phyloP scores from a whole-genome alignment of 1,284 basidiomycete species.

The Ganoderma meredithae region DNA sequence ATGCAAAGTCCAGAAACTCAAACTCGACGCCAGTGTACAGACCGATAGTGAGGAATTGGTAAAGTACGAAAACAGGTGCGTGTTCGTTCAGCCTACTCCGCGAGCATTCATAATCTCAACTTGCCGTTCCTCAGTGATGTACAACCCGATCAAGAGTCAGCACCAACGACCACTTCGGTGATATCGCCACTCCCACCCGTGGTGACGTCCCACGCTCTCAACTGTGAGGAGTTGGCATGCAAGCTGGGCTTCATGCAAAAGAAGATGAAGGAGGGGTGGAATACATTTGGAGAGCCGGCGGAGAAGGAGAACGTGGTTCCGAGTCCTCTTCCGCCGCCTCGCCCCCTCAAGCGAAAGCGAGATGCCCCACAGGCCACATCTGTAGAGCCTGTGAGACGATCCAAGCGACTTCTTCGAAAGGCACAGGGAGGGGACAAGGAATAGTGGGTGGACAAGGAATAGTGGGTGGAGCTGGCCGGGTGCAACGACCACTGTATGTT shows the following conservation, averaged over 20 bases:
- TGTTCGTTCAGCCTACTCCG: background rate
- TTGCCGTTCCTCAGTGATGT: background rate
- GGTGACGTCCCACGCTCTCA: background rate
- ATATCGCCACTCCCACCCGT: background rate
- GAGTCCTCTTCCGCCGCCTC: background rate
- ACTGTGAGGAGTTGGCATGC: background rate
- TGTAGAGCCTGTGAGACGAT: background rate
- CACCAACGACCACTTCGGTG: background rate
- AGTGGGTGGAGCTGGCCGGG: background rate
- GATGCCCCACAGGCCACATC: background rate
- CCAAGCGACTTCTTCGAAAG: background rate
- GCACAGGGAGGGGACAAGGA: background rate
- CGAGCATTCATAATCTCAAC: background rate
- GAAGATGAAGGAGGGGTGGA: background rate
- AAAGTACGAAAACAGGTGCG: background rate
- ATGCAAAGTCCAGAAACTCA: background rate
- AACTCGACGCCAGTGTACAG: background rate
- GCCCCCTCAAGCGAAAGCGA: background rate
- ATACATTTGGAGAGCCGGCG: background rate
- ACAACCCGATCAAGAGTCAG: background rate
- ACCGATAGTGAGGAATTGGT: background rate
- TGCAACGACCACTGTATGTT: background rate
- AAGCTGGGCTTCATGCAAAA: background rate
- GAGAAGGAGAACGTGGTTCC: background rate
- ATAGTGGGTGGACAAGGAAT: background rate